A percentile compares a stretch with the other conserved stretches of the same genome.
phyloP scores from a whole-genome alignment of 2,329 filamentous ascomycete species.

The Atkinsonella texensis region DNA sequence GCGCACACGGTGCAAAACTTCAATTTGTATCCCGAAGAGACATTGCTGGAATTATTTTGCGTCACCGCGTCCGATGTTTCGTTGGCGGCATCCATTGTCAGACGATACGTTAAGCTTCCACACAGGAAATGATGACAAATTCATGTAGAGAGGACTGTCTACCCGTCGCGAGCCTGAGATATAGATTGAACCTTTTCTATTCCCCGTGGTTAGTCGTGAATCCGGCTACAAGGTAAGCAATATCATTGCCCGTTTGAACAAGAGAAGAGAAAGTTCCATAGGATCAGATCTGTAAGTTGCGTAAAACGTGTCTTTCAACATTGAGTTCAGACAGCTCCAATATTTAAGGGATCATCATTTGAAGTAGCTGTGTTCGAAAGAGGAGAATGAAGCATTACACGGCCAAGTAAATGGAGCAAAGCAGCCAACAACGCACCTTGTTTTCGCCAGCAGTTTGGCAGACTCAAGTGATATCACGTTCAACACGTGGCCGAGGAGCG shows the following conservation, averaged over 20 bases:
- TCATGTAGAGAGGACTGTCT: background rate
- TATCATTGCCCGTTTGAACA: background rate
- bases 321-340: constrained; percentile 67
- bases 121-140: background rate
- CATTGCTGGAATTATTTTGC: constrained; percentile 35
- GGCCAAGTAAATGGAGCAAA: background rate
- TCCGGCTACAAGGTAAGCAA: background rate
- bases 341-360: constrained; percentile 36
- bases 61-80: constrained; percentile 21
- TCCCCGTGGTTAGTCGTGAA: background rate
- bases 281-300: constrained; percentile 28
- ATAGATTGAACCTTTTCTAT: background rate
- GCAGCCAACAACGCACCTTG: background rate
- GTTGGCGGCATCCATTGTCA: constrained; percentile 30
- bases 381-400: background rate
- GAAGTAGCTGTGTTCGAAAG: constrained; percentile 3
- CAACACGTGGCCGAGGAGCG: constrained; percentile 5
- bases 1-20: constrained; percentile 99
- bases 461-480: constrained; percentile 1
- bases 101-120: background rate
- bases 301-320: constrained; percentile 52
- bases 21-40: constrained; percentile 62
- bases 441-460: background rate
- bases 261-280: background rate
- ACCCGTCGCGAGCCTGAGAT: background rate